Evolutionary conservation across 129 eudicot genomes (phyloP).

Genomic region (carrot (Daucus carota)): DH1_v3.0 NC_030382.2:57099001-57099500

Average conservation of each 20-base stretch:
- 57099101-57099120: too few species aligned
- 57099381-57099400: constrained; percentile 37
- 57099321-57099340: constrained; percentile 44
- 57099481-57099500: neutral
- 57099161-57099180: neutral
- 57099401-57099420: too few species aligned
- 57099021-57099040: too few species aligned
- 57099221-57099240: neutral
- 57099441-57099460: neutral
- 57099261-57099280: constrained; percentile 8
- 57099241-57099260: constrained; percentile 1
- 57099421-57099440: neutral
- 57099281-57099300: constrained; percentile 55
- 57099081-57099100: too few species aligned
- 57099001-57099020: too few species aligned
- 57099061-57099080: too few species aligned
- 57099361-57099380: constrained; percentile 97
- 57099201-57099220: neutral
- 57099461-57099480: neutral
- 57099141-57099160: neutral
- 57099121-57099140: neutral
- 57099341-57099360: constrained; percentile 79
- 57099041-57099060: too few species aligned
- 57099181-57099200: neutral
- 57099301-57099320: constrained; percentile 46